Percentiles rank a stretch among this genome's conserved stretches.
Evolutionary conservation across 805 yeast species (phyloP).

Genomic region (Spathaspora passalidarum): DNA sequence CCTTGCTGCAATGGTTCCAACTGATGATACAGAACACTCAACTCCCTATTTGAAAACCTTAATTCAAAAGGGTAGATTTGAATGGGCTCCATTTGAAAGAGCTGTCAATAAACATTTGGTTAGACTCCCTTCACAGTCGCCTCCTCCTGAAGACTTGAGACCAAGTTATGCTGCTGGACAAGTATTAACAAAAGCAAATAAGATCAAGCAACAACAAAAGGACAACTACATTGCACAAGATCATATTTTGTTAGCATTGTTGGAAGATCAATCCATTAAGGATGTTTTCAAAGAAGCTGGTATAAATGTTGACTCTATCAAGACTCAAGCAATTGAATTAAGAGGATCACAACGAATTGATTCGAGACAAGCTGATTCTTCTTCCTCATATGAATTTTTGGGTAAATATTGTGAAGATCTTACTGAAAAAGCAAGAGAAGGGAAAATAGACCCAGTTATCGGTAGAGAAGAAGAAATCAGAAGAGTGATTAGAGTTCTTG

Average conservation of each 20-base stretch:
- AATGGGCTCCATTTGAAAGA: slow-evolving; percentile 78
- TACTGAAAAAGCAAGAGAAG: slow-evolving; percentile 90
- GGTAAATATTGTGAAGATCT: slow-evolving; percentile 89
- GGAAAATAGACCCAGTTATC: slow-evolving; percentile 95
- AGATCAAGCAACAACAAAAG: slow-evolving; percentile 82
- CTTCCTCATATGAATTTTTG: slow-evolving; percentile 77
- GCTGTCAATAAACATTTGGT: slow-evolving; percentile 78
- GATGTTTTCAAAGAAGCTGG: slow-evolving; percentile 68
- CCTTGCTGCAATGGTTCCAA: slow-evolving; percentile 83
- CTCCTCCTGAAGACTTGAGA: slow-evolving; percentile 80
- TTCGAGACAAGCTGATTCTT: slow-evolving; percentile 90
- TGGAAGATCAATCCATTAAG: slow-evolving; percentile 74
- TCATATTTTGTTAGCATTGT: slow-evolving; percentile 79
- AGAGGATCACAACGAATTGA: slow-evolving; percentile 93
- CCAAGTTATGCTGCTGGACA: slow-evolving; percentile 76
- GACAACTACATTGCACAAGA: slow-evolving; percentile 93
- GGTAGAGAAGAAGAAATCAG: slow-evolving; percentile 99
- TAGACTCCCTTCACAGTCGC: slow-evolving; percentile 80
- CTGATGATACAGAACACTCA: slow-evolving; percentile 47
- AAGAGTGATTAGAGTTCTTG: slow-evolving; percentile 87
- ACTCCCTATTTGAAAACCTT: slow-evolving; percentile 70
- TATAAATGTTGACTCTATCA: slow-evolving; percentile 67
- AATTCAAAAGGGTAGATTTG: slow-evolving; percentile 82
- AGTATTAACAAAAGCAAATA: slow-evolving; percentile 69
- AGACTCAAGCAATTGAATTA: slow-evolving; percentile 71